Evolutionary conservation across 306 rosid species (phyloP), one percentile per base, ranked within the genome.

Genomic region (Erythrophleum fordii): DNA sequence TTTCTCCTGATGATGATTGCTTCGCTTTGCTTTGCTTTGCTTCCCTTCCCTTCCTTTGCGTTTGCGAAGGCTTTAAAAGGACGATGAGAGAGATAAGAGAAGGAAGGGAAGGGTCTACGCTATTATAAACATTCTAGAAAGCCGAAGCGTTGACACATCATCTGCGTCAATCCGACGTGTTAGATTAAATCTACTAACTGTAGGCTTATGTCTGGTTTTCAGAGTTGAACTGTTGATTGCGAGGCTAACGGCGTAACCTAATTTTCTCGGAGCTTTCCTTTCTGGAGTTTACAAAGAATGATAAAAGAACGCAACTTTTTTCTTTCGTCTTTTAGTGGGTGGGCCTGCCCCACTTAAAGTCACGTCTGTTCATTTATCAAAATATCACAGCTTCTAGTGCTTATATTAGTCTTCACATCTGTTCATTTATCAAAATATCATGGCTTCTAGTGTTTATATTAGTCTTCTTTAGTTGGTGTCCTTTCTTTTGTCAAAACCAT

Each of bases 161-260:
- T 69, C 84, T 41, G 26, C 79, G 81, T 81, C 39, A 77, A 65
- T 81, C 91, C 84, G 26, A 90, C 97, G 91, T 89, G 94, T 80
- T 25, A 7, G 86, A 75, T 88, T 65, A 80, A 75, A 81, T 72
- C 26, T 70, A 88, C 76, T 85, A 64, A 66, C 86, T 67, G 44
- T 62, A 58, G n/a, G 35, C 65, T 65, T 10, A 13, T 71, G 11
- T 55, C 9, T 60, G 44, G 14, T 37, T 34, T 11, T 6, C 4
- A 0, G 13, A 0, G 3, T 12, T 8, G 2, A 31, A 18, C 6
- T 53, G 39, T 26, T 48, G 51, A 69, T n/a, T 59, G 42, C 11
- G 11, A 46, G 14, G 22, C 26, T 56, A 44, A 35, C 45, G 12
- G 7, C 52, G 77, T 35, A 28, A 39, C 31, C 26, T 39, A 12